Evolutionary conservation across 2,329 filamentous ascomycete species (phyloP).

Genomic region (Talaromyces atroroseus): DNA sequence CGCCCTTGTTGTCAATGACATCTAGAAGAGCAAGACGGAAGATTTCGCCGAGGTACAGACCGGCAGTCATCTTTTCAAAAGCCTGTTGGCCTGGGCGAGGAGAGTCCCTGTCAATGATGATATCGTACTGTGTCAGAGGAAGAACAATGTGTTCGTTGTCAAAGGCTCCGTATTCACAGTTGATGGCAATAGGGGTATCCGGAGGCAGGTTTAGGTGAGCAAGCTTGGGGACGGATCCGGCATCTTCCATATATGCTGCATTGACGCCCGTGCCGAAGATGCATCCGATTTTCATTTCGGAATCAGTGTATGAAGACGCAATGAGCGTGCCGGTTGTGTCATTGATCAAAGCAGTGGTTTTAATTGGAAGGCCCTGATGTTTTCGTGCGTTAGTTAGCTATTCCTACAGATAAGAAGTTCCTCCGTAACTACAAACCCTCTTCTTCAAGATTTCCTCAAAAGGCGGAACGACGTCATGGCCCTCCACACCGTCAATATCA

Average conservation of each 20-base stretch:
- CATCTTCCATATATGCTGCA: slow-evolving; percentile 95
- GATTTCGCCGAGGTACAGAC: slow-evolving; percentile 89
- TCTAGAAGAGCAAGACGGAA: slow-evolving; percentile 85
- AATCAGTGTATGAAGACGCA: slow-evolving; percentile 93
- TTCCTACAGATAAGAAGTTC: slow-evolving; percentile 5
- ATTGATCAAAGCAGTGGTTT: slow-evolving; percentile 88
- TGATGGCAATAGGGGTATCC: slow-evolving; percentile 85
- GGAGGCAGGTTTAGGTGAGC: slow-evolving; percentile 82
- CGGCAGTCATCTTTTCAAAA: slow-evolving; percentile 97
- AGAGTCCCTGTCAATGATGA: slow-evolving; percentile 82
- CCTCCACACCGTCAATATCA: slow-evolving; percentile 87
- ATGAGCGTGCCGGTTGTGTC: slow-evolving; percentile 97
- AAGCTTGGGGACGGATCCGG: slow-evolving; percentile 86
- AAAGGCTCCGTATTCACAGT: slow-evolving; percentile 96
- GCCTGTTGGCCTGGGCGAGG: slow-evolving; percentile 89
- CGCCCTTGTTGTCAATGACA: slow-evolving; percentile 69
- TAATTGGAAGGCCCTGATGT: slow-evolving; percentile 77
- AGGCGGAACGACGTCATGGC: slow-evolving; percentile 81
- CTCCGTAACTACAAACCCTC: slow-evolving; percentile 49
- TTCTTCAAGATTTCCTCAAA: slow-evolving; percentile 72
- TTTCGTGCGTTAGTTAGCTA: too few relatives aligned
- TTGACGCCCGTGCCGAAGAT: slow-evolving; percentile 99
- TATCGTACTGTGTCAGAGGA: slow-evolving; percentile 77
- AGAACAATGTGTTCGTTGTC: slow-evolving; percentile 90
- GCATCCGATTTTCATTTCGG: slow-evolving; percentile 87